Base-by-base conservation (phyloP, 2,329 filamentous ascomycete genomes). In the Phaeosphaeriaceae sp. region DNA sequence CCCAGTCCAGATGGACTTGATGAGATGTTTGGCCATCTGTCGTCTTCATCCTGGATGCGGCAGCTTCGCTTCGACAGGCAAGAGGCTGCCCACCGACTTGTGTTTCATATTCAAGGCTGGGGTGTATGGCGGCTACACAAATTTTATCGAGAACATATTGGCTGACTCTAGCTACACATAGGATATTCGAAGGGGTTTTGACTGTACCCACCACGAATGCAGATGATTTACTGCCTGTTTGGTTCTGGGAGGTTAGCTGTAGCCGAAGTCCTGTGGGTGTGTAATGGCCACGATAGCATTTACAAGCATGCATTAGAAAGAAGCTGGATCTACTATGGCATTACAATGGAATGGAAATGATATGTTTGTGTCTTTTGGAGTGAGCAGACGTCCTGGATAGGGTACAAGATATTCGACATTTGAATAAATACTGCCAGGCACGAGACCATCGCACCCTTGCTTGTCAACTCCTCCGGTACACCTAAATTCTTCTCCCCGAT, bases 51-150 rank as follows among this genome's bases (percentile, higher is more conserved):
- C 47, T n/a, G 25, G 24, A 17, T 49, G 25, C 25, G 47, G 47
- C 15, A n/a, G 47, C 47, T 49, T 49, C 17, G 47, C 47, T n/a
- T 33, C 24, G 22, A 31, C 47, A 9, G 47, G 22, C 9, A 31
- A 19, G 9, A 49, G 36, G 24, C 20, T 49, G 47, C 47, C 47
- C 9, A 49, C 47, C 17, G 47, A 49, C 19, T 33, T 13, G 24
- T 49, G 47, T 25, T 25, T 49, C 17, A 49, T 49, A 20, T 49
- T 49, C 47, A 49, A 49, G 17, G 22, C 25, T 19, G 47, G 27
- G 15, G 47, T 19, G 47, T 49, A 36, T 15, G 25, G 10, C 2
- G 25, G n/a, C 15, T 20, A 44, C 20, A 5, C 5, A 20, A 20
- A 3, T 44, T 36, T 11, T 3, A 36, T 36, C 3, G 3, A 21